A percentile compares a stretch with the other conserved stretches of the same genome.
Conservation (phyloP, 2,329 filamentous ascomycete genomes). For the Endoconidiophora laricicola region DNA sequence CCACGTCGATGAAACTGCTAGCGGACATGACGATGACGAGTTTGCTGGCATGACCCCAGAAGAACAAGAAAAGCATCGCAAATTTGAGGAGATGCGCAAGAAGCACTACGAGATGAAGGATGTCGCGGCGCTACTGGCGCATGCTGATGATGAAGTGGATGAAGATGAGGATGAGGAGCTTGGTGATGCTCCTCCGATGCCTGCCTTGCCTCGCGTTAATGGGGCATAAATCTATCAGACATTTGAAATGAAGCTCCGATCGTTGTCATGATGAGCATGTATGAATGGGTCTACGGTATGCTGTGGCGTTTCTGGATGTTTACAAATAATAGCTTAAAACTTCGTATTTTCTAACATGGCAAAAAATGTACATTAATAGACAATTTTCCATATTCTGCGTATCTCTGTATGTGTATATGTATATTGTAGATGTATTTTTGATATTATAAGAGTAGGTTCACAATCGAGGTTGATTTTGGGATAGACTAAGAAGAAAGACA, state of each 20-base stretch:
- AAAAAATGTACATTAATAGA: neutral
- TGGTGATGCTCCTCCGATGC: slow-evolving; percentile 27
- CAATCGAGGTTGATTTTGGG: too few relatives aligned
- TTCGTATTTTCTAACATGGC: neutral
- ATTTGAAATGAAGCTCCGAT: neutral
- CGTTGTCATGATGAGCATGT: too few relatives aligned
- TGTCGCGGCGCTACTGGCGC: slow-evolving; percentile 72
- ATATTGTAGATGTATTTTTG: too few relatives aligned
- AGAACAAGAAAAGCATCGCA: slow-evolving; percentile 76
- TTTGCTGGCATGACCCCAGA: slow-evolving; percentile 43
- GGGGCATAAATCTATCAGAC: neutral
- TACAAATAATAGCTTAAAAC: neutral
- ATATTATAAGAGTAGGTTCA: too few relatives aligned
- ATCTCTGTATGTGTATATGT: too few relatives aligned
- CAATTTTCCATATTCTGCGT: too few relatives aligned
- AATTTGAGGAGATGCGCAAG: slow-evolving; percentile 84
- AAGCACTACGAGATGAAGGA: slow-evolving; percentile 98
- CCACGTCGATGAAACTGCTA: slow-evolving; percentile 51
- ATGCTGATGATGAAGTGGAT: slow-evolving; percentile 49
- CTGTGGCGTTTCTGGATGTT: slow-evolving; percentile 9
- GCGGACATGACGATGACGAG: slow-evolving; percentile 40
- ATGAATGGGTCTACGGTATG: neutral
- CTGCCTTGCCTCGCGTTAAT: slow-evolving; percentile 23
- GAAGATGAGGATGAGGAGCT: slow-evolving; percentile 46
- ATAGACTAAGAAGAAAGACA: neutral